Percentiles rank a stretch among this genome's conserved stretches.
These are phyloP conservation scores for Colletotrichum caudatum DNA, from an alignment of 2,329 filamentous ascomycete species.

Conservation along the genomic window DNA sequence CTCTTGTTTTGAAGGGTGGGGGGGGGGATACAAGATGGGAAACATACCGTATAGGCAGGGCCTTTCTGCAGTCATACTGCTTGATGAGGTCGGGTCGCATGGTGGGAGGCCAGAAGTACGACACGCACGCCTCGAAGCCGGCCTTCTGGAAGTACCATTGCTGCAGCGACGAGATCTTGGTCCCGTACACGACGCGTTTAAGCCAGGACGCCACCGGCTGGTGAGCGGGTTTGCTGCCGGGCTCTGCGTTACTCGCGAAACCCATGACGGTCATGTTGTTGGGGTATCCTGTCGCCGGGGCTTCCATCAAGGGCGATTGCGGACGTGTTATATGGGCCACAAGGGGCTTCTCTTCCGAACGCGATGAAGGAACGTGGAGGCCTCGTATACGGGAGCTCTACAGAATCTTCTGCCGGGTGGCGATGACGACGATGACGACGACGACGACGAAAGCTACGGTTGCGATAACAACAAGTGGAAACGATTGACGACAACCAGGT, in stretches of 20 bases:
- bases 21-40: too few species aligned
- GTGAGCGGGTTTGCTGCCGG: not conserved
- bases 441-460: not conserved
- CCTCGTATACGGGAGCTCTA: not conserved
- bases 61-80: slow-evolving; percentile 38
- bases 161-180: slow-evolving; percentile 36
- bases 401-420: not conserved
- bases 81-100: slow-evolving; percentile 42
- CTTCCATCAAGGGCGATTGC: slow-evolving; percentile 4
- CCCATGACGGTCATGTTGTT: slow-evolving; percentile 9
- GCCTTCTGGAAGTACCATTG: slow-evolving; percentile 34
- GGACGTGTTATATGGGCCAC: slow-evolving; percentile 2
- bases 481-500: slow-evolving; percentile 7
- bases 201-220: slow-evolving; percentile 25
- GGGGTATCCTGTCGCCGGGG: not conserved
- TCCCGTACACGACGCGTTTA: slow-evolving; percentile 36
- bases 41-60: slow-evolving; percentile 39
- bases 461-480: not conserved
- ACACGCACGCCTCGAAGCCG: slow-evolving; percentile 32
- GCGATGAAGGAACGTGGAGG: not conserved
- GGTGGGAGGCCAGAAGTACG: slow-evolving; percentile 31
- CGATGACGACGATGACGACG: not conserved
- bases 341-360: not conserved
- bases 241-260: not conserved
- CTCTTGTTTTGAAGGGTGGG: too few species aligned